Conservation (phyloP, 2,329 filamentous ascomycete species). For the Claviceps pazoutovae region DNA sequence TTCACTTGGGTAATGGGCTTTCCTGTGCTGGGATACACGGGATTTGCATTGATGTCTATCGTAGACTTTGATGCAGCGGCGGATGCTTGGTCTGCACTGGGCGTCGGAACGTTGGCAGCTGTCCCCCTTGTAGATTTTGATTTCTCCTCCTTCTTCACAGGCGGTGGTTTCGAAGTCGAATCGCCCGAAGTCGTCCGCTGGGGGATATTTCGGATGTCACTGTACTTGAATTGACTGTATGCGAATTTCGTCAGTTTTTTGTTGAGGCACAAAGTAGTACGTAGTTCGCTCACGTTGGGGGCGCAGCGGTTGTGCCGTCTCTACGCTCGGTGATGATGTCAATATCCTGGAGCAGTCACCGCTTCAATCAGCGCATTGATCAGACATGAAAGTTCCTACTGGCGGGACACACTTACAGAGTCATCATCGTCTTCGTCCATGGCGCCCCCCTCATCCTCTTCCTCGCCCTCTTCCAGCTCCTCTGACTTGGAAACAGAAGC, state of each 20-base stretch:
- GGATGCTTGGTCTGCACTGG: slow-evolving; percentile 40
- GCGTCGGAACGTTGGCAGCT: slow-evolving; percentile 17
- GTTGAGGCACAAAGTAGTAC: no score
- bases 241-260: background rate
- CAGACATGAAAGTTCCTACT: no score
- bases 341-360: slow-evolving; percentile 35
- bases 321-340: slow-evolving; percentile 56
- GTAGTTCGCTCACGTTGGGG: slow-evolving; percentile 35
- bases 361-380: background rate
- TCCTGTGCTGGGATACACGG: slow-evolving; percentile 63
- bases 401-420: slow-evolving; percentile 11
- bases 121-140: slow-evolving; percentile 15
- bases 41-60: slow-evolving; percentile 72
- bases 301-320: slow-evolving; percentile 46
- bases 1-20: slow-evolving; percentile 68
- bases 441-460: slow-evolving; percentile 46
- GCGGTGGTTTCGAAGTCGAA: slow-evolving; percentile 28
- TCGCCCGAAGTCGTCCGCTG: slow-evolving; percentile 44
- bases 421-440: slow-evolving; percentile 48
- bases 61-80: slow-evolving; percentile 64
- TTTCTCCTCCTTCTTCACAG: slow-evolving; percentile 32
- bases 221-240: slow-evolving; percentile 44
- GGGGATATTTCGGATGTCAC: slow-evolving; percentile 51
- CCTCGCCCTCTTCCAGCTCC: slow-evolving; percentile 49
- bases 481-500: slow-evolving; percentile 27